Base-by-base conservation (phyloP, 495 filamentous ascomycete genomes). In the Wilcoxina mikolae region DNA sequence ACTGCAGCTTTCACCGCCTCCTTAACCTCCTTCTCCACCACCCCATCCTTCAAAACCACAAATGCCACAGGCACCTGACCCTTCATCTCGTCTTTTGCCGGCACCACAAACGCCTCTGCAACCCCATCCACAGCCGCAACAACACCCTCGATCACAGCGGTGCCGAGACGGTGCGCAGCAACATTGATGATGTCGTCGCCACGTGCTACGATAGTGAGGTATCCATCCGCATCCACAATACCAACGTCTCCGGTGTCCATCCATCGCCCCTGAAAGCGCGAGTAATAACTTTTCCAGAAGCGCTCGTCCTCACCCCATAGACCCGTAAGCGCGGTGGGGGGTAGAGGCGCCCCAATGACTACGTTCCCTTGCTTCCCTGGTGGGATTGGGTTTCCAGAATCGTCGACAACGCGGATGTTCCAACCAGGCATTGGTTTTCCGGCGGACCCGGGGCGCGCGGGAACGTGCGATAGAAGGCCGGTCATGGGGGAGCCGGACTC, bases 111-210 rank as follows among this genome's bases (percentile, higher is more conserved):
- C 27, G 81, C 83, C 72, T 95, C 89, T 15, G 78, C 81, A 26
- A 95, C 76, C 3, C 66, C 67, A 0, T 83, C 83, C 65, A 94
- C 87, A 2, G 79, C 80, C 3, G 87, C 79, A 58, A 95, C 84
- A 29, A 83, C 87, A 70, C 94, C 85, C 70, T 95, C 89, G 65
- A 95, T 90, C 22, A 81, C 72, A 27, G 84, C 88, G 2, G 88
- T 95, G 61, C 81, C 85, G 57, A 95, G 87, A 3, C 89, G 78
- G 70, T 95, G 89, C 2, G 89, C 89, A 25, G 89, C 88, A 1
- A 94, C 89, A 62, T 95, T 95, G 65, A 95, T 93, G 55, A 95
- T 82, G 67, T 95, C 89, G 72, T 95, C 89, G 0, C 75, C 73
- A 38, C 81, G 71, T 0, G 77, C 72, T 79, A 85, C 82, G 53